These are phyloP conservation scores for Lyophyllum decastes DNA, from an alignment of 768 basidiomycete species.

Conservation along the genomic window DNA sequence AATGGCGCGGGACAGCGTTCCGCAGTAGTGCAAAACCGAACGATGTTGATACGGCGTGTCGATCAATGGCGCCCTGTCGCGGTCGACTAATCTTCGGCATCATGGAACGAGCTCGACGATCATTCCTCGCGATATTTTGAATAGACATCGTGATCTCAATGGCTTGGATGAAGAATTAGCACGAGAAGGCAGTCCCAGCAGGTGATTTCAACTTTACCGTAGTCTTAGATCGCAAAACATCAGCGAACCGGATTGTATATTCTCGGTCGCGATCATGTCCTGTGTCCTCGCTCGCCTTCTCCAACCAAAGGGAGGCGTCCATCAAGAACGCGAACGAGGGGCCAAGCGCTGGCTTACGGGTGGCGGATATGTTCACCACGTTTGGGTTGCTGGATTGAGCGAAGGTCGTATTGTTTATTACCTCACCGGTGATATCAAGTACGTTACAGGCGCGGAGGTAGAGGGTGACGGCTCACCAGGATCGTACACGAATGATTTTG, in stretches of 20 bases:
- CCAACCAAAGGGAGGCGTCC: slow-evolving; percentile 76
- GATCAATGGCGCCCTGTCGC: not conserved
- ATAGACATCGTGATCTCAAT: slow-evolving; percentile 39
- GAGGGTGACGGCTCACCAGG: slow-evolving; percentile 43
- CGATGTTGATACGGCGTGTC: too few species aligned
- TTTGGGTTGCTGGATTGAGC: slow-evolving; percentile 16
- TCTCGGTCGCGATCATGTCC: slow-evolving; percentile 18
- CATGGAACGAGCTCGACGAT: slow-evolving; percentile 3
- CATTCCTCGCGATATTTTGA: slow-evolving; percentile 36
- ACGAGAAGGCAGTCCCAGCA: not conserved
- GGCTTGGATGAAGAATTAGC: slow-evolving; percentile 25
- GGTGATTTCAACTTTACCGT: slow-evolving; percentile 27
- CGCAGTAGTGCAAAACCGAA: too few species aligned
- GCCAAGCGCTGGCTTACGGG: slow-evolving; percentile 71
- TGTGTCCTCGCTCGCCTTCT: slow-evolving; percentile 22
- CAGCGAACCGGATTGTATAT: slow-evolving; percentile 32
- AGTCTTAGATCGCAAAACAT: slow-evolving; percentile 44
- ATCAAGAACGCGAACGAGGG: slow-evolving; percentile 74
- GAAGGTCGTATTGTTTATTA: slow-evolving; percentile 58
- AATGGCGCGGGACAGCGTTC: too few species aligned
- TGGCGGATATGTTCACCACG: slow-evolving; percentile 20
- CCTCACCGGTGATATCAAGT: slow-evolving; percentile 34
- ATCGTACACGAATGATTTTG: slow-evolving; percentile 45
- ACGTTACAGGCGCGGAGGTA: slow-evolving; percentile 15
- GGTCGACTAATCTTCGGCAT: not conserved